phyloP scores from a whole-genome alignment of 768 basidiomycete genomes.

The Paxillus rubicundulus region DNA sequence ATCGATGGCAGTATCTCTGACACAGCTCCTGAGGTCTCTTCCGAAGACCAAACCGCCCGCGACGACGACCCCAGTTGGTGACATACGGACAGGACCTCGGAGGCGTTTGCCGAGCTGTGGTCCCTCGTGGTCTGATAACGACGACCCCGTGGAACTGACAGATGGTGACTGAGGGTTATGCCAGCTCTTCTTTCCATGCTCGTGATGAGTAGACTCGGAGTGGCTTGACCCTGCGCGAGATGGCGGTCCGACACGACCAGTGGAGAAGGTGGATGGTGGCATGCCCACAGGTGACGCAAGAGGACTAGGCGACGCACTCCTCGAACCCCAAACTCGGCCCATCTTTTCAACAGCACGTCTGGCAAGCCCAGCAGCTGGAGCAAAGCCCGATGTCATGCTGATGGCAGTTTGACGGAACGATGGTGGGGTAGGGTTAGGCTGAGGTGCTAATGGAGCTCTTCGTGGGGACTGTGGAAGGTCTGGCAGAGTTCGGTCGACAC shows the following conservation, averaged over 20 bases:
- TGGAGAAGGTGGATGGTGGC: constrained; percentile 37
- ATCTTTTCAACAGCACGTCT: constrained; percentile 78
- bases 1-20: constrained; percentile 55
- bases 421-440: constrained; percentile 21
- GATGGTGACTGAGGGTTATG: constrained; percentile 64
- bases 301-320: constrained; percentile 34
- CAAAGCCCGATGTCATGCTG: constrained; percentile 66
- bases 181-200: constrained; percentile 38
- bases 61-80: constrained; percentile 31
- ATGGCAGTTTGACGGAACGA: constrained; percentile 63
- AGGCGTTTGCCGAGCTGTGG: constrained; percentile 55
- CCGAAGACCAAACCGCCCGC: constrained; percentile 65
- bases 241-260: constrained; percentile 31
- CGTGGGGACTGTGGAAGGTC: constrained; percentile 25
- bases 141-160: constrained; percentile 48
- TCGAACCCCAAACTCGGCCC: constrained; percentile 60
- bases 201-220: constrained; percentile 26
- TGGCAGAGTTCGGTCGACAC: constrained; percentile 29
- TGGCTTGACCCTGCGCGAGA: constrained; percentile 42
- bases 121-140: constrained; percentile 47
- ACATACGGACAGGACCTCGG: constrained; percentile 49
- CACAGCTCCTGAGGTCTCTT: constrained; percentile 51
- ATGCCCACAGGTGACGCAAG: constrained; percentile 47
- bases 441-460: constrained; percentile 7
- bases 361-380: constrained; percentile 71